Evolutionary conservation across 495 filamentous ascomycete genomes (phyloP), one percentile per base, ranked within the genome.

Genomic region (Collariella sp.): DNA sequence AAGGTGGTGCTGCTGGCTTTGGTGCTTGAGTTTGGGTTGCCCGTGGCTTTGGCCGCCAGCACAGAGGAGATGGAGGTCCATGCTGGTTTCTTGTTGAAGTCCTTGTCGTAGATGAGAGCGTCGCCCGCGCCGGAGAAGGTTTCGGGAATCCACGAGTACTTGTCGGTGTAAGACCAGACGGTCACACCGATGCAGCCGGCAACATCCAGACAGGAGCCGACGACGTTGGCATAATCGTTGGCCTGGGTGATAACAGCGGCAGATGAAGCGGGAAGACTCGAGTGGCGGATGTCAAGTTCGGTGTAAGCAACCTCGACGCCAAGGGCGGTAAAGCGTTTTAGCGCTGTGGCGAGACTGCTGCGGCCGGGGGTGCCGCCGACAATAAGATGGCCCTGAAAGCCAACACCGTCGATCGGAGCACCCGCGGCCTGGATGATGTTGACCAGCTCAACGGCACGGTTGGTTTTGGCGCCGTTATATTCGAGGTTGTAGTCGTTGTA

Each of bases 401-500:
- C 81, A 46, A 84, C 70, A 47, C 81, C 82, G 55, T 84, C 76
- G 60, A 84, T 83, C 29, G 72, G 75, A 15, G 79, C 70, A 46
- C 74, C 76, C 23, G 72, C 70, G 23, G 53, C 55, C 59, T 76
- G 65, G 47, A 83, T 55, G 16, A 74, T 64, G 38, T 62, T 55
- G 57, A 83, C 75, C 36, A 84, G 61, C 24, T 68, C 54, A 19
- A 78, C 58, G 19, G 77, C 71, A 10, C 61, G 63, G 42, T 63
- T 56, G 19, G 75, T 68, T 66, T 84, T 84, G 61, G 70, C 60
- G 23, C 73, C 71, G 38, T 74, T 69, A 59, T 68, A 70, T 65
- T 83, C 81, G 57, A 84, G 77, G 64, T 79, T 79, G 71, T 83
- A 84, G 70, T 85, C 81, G 69, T 87, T 88, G 72, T 85, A 83